phyloP scores from a whole-genome alignment of 78 protist species.

The Planoprotostelium fungivorum region DNA sequence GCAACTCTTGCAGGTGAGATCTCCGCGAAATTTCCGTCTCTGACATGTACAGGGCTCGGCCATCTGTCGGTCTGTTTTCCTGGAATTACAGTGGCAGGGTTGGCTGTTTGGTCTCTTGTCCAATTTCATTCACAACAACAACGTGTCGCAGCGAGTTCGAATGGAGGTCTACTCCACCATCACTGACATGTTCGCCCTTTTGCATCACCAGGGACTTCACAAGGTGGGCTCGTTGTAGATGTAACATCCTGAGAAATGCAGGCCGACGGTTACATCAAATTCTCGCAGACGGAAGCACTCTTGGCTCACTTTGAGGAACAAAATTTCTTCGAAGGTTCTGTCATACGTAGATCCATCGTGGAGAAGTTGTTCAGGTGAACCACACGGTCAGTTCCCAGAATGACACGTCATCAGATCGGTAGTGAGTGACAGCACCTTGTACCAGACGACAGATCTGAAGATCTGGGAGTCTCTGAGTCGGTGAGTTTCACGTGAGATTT shows the following conservation, averaged over 20 bases:
- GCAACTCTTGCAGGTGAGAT: not conserved
- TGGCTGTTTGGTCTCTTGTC: not conserved
- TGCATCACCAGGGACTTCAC: not conserved
- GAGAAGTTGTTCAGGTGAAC: not conserved
- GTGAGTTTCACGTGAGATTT: too few relatives aligned
- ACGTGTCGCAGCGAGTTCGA: not conserved
- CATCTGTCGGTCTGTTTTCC: not conserved
- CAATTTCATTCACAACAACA: not conserved
- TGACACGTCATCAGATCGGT: too few relatives aligned
- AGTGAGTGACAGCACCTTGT: too few relatives aligned
- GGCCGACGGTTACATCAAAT: not conserved
- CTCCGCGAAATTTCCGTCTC: not conserved
- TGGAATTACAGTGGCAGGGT: not conserved
- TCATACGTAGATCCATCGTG: not conserved
- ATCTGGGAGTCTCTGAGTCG: too few relatives aligned
- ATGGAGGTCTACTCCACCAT: not conserved
- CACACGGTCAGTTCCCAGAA: too few relatives aligned
- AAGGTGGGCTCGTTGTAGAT: not conserved
- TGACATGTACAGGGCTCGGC: not conserved
- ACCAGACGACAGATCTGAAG: too few relatives aligned
- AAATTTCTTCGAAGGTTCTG: not conserved
- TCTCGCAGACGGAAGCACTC: not conserved
- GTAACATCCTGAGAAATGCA: not conserved
- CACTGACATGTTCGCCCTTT: not conserved
- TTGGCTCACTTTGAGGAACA: not conserved